Evolutionary conservation across 805 yeast genomes (phyloP).

Genomic region (Osmozyma mogii): DNA sequence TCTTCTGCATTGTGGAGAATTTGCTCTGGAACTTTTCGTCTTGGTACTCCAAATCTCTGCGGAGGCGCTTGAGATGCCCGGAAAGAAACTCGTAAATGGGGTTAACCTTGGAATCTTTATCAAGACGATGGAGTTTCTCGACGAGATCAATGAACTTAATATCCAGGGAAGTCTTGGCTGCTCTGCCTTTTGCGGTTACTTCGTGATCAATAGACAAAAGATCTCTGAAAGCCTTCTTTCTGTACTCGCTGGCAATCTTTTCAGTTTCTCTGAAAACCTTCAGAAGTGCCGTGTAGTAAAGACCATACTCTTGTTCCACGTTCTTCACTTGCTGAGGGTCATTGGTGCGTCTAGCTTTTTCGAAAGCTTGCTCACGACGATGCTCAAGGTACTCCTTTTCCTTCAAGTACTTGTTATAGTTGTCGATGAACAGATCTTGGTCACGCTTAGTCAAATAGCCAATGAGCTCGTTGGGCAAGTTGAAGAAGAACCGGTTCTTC

Average conservation of each 20-base stretch:
- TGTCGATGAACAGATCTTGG: slow-evolving; percentile 29
- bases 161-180: slow-evolving; percentile 12
- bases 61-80: slow-evolving; percentile 24
- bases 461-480: slow-evolving; percentile 27
- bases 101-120: slow-evolving; percentile 10
- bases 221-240: slow-evolving; percentile 28
- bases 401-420: slow-evolving; percentile 22
- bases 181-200: slow-evolving; percentile 7
- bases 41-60: slow-evolving; percentile 28
- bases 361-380: slow-evolving; percentile 6
- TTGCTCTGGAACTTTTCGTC: slow-evolving; percentile 27
- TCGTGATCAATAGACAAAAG: slow-evolving; percentile 33
- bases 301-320: slow-evolving; percentile 18
- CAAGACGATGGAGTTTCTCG: slow-evolving; percentile 30
- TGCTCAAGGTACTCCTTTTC: slow-evolving; percentile 16
- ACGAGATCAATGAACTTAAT: slow-evolving; percentile 31
- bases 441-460: slow-evolving; percentile 20
- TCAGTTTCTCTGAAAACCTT: slow-evolving; percentile 27
- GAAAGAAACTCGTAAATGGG: slow-evolving; percentile 30
- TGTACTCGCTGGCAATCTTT: slow-evolving; percentile 25
- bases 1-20: slow-evolving; percentile 30
- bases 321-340: slow-evolving; percentile 5
- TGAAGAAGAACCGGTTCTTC: slow-evolving; percentile 25
- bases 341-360: slow-evolving; percentile 3
- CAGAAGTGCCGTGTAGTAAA: slow-evolving; percentile 22